phyloP scores from a whole-genome alignment of 2,329 filamentous ascomycete species.

The Orbilia quercus region DNA sequence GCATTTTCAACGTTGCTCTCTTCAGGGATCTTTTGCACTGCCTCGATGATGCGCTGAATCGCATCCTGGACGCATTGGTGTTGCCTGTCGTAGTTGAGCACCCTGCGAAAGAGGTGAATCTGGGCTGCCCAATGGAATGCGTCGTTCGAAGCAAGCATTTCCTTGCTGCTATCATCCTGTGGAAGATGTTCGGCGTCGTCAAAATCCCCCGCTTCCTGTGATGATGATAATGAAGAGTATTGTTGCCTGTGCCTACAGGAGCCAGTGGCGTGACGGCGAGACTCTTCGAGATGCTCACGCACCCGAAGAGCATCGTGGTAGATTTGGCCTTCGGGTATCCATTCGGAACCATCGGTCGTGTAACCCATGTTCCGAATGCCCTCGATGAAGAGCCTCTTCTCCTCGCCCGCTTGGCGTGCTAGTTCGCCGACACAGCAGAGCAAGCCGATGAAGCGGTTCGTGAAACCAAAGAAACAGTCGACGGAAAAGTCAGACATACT shows the following conservation, averaged over 20 bases:
- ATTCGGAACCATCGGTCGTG: conserved; percentile 33
- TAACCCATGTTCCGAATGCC: conserved; percentile 42
- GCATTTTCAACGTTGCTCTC: conserved; percentile 80
- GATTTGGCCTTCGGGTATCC: conserved; percentile 61
- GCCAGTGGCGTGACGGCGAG: conserved; percentile 64
- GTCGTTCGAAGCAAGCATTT: conserved; percentile 78
- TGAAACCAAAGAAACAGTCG: conserved; percentile 84
- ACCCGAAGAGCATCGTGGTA: conserved; percentile 71
- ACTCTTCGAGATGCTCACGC: conserved; percentile 71
- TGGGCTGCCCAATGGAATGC: conserved; percentile 83
- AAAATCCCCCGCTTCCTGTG: conserved; percentile 56
- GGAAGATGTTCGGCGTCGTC: conserved; percentile 61
- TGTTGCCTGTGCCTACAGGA: conserved; percentile 62
- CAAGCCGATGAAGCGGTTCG: conserved; percentile 75
- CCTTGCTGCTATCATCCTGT: conserved; percentile 68
- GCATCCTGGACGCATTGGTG: conserved; percentile 73
- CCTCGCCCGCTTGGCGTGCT: conserved; percentile 74
- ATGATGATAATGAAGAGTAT: conserved; percentile 63
- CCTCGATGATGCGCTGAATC: conserved; percentile 72
- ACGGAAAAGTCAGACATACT: conserved; percentile 69
- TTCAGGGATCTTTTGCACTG: conserved; percentile 72
- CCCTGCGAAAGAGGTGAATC: conserved; percentile 79
- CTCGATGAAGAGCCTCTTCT: conserved; percentile 64
- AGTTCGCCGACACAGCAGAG: conserved; percentile 78
- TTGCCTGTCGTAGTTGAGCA: conserved; percentile 71